These are phyloP conservation scores for Penicillium sp. DNA, from an alignment of 2,329 filamentous ascomycete species.

Conservation along the genomic window DNA sequence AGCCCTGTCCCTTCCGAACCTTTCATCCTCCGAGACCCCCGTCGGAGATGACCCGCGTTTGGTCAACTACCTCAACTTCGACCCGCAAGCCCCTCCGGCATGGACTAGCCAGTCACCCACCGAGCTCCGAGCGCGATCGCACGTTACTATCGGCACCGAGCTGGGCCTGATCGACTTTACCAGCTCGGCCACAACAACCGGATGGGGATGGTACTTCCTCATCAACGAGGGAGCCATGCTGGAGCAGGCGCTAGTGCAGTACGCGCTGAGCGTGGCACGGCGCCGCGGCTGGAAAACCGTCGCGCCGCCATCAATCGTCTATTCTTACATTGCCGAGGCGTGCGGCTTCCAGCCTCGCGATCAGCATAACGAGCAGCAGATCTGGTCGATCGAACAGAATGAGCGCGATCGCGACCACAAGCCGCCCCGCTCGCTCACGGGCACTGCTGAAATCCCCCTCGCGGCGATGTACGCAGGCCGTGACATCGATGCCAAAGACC, in stretches of 20 bases:
- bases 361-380: constrained; percentile 84
- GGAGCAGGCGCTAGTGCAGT: constrained; percentile 91
- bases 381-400: constrained; percentile 74
- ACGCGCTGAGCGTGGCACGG: constrained; percentile 72
- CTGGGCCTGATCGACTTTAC: constrained; percentile 91
- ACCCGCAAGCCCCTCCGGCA: constrained; percentile 48
- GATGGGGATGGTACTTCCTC: constrained; percentile 98
- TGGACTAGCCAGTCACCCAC: constrained; percentile 25
- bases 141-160: constrained; percentile 80
- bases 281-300: constrained; percentile 75
- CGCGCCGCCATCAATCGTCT: constrained; percentile 84
- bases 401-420: constrained; percentile 59
- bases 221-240: constrained; percentile 86
- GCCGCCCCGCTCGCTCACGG: constrained; percentile 73
- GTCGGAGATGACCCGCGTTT: constrained; percentile 63
- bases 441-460: constrained; percentile 91
- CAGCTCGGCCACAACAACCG: constrained; percentile 73
- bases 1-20: constrained; percentile 78
- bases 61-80: constrained; percentile 75
- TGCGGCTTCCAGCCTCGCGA: constrained; percentile 96
- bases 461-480: constrained; percentile 83
- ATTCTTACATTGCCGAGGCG: constrained; percentile 82
- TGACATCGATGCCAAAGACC: constrained; percentile 60
- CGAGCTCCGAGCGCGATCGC: constrained; percentile 55
- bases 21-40: constrained; percentile 75